A percentile compares a stretch with the other conserved stretches of the same genome.
These are phyloP conservation scores for Endotrypanum monterogeii DNA, from an alignment of 208 protist species.

Conservation along the genomic window DNA sequence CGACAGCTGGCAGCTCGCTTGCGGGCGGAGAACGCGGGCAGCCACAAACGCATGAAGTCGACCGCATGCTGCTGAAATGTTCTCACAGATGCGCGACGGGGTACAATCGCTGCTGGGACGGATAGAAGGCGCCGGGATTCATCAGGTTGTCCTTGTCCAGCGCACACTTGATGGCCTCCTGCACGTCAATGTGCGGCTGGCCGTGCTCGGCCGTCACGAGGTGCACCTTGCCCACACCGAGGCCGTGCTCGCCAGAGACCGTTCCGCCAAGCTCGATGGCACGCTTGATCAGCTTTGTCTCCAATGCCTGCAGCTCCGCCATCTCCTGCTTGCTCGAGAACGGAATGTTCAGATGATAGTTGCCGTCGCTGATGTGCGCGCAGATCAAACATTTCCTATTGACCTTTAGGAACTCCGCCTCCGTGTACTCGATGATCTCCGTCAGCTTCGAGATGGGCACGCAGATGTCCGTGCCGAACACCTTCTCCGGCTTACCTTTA, in stretches of 20 bases:
- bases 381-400: slow-evolving; percentile 47
- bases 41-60: slow-evolving; percentile 1
- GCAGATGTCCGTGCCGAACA: slow-evolving; percentile 80
- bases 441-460: slow-evolving; percentile 84
- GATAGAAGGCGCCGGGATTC: slow-evolving; percentile 88
- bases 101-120: slow-evolving; percentile 44
- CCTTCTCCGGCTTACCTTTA: slow-evolving; percentile 24
- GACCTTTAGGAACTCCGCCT: slow-evolving; percentile 54
- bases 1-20: too few relatives aligned
- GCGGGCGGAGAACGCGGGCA: not conserved
- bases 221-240: slow-evolving; percentile 75
- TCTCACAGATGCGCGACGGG: slow-evolving; percentile 40
- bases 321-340: slow-evolving; percentile 51
- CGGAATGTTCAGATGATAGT: slow-evolving; percentile 88
- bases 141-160: slow-evolving; percentile 89
- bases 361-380: slow-evolving; percentile 91
- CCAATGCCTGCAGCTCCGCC: slow-evolving; percentile 43
- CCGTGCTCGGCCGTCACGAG: slow-evolving; percentile 69
- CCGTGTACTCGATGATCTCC: slow-evolving; percentile 69
- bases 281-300: slow-evolving; percentile 73
- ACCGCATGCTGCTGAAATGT: too few relatives aligned
- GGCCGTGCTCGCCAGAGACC: slow-evolving; percentile 86
- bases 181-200: slow-evolving; percentile 67
- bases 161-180: slow-evolving; percentile 81
- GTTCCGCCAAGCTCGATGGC: slow-evolving; percentile 75